These are phyloP conservation scores for Fusarium nodosum DNA, from an alignment of 2,329 filamentous ascomycete species.

Conservation along the genomic window DNA sequence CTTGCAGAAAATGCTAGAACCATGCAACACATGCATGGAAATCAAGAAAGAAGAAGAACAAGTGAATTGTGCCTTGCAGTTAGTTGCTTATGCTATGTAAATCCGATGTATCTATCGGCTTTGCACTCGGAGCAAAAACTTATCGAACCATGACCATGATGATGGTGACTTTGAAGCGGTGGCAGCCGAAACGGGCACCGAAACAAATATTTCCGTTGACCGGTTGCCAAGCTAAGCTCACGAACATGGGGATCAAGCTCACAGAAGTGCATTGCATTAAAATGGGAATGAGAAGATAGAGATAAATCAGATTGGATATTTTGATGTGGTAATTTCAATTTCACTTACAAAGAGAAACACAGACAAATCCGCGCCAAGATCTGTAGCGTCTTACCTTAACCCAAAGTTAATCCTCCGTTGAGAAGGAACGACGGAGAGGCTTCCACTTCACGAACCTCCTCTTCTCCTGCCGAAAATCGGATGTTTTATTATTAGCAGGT, in stretches of 20 bases:
- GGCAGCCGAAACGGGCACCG: constrained; percentile 1
- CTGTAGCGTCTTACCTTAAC: constrained; percentile 34
- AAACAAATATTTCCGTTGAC: background rate
- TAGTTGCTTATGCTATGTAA: background rate
- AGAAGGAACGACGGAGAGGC: background rate
- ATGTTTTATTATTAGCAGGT: constrained; percentile 34
- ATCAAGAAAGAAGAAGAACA: constrained; percentile 11
- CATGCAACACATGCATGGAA: constrained; percentile 37
- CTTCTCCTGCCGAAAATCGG: constrained; percentile 25
- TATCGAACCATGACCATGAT: background rate
- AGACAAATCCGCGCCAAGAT: constrained; percentile 22
- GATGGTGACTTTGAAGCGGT: constrained; percentile 6
- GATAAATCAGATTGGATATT: constrained; percentile 1
- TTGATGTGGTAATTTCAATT: constrained; percentile 10
- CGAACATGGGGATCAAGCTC: background rate
- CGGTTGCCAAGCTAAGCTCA: background rate
- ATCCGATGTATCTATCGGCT: constrained; percentile 1
- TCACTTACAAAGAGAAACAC: constrained; percentile 7
- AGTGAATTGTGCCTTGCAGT: constrained; percentile 3
- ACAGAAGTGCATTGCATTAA: background rate
- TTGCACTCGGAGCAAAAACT: background rate
- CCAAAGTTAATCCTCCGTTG: constrained; percentile 31
- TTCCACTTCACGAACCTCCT: constrained; percentile 14
- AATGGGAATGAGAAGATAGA: constrained; percentile 1
- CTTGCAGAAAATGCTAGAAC: constrained; percentile 42